Conservation (phyloP, 1,284 basidiomycete genomes). For the Wallemia ichthyophaga region DNA sequence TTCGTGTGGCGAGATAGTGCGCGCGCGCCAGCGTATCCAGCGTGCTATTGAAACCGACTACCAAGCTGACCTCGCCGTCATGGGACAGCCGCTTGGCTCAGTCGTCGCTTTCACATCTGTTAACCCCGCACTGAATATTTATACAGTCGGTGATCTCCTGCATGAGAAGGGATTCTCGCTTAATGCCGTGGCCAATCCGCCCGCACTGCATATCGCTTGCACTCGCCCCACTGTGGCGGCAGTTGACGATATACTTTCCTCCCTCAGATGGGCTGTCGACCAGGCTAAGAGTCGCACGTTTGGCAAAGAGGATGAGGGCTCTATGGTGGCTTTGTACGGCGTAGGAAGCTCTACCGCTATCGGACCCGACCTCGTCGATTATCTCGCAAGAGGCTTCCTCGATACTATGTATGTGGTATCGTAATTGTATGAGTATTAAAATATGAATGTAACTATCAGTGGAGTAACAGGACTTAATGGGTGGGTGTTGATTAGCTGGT, state of each 20-base stretch:
- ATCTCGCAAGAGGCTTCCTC: slow-evolving; percentile 30
- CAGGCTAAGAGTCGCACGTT: not conserved
- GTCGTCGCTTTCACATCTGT: slow-evolving; percentile 62
- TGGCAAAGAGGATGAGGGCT: not conserved
- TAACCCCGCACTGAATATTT: slow-evolving; percentile 23
- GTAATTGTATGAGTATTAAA: slow-evolving; percentile 3
- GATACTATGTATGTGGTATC: not conserved
- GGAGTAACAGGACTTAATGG: no score
- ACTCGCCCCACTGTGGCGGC: slow-evolving; percentile 18
- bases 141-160: slow-evolving; percentile 60
- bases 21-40: slow-evolving; percentile 12
- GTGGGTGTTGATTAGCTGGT: no score
- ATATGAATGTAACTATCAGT: no score
- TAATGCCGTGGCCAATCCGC: slow-evolving; percentile 23
- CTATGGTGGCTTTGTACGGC: slow-evolving; percentile 18
- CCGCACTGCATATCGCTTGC: slow-evolving; percentile 74
- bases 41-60: slow-evolving; percentile 32
- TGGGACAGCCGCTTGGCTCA: slow-evolving; percentile 66
- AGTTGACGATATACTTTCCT: not conserved
- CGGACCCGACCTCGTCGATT: slow-evolving; percentile 61
- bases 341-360: slow-evolving; percentile 59
- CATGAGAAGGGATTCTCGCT: not conserved
- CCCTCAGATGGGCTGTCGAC: not conserved
- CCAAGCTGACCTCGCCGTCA: slow-evolving; percentile 38
- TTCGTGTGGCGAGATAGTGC: slow-evolving; percentile 58